Base-by-base conservation (phyloP, 108 stramenopile genomes). In the Cylindrotheca closterium region DNA sequence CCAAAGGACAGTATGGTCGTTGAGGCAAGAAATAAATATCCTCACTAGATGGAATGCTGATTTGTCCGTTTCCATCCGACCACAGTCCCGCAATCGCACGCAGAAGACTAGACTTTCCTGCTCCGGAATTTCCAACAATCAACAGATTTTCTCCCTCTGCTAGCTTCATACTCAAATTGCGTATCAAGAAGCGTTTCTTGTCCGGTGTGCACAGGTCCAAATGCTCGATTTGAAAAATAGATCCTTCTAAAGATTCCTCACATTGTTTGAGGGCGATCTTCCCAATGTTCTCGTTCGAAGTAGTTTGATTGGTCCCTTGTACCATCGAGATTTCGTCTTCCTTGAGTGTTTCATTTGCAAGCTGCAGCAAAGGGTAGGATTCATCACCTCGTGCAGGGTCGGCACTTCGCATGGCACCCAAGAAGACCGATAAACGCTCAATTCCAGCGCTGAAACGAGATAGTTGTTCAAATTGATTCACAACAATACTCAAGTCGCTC, bases 21-120 rank as follows among this genome's bases (percentile, higher is more conserved):
- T 98, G 97, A 0, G 97, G 97, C 8, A 98, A 70, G 68, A 98
- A 98, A 55, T 96, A 93, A 18, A 94, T 87, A 30, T 91, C 88
- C 47, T 81, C 79, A 21, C 83, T 76, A 3, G 75, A 49, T 4
- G 96, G 93, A 23, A 92, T 86, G 0, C 42, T 52, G 47, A 98
- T 91, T 21, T 60, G 47, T 1, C 97, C 97, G 7, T 75, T 56
- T n/a, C 96, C 97, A 25, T 67, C 51, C 3, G 82, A 91, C 94
- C 95, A 97, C 1, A 98, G 85, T 0, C 97, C 97, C 23, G 96
- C 94, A 66, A 98, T 88, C 0, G 89, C 93, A 25, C 97, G 80
- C 5, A 98, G 65, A 32, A 98, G 62, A 64, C 78, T 81, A 17
- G 72, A 75, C 63, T 98, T 96, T 15, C 96, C 96, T 5, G 88